Percentiles rank a stretch among this genome's conserved stretches.
Evolutionary conservation across 2,329 filamentous ascomycete genomes (phyloP).

Genomic region (Thielaviopsis punctulata): DNA sequence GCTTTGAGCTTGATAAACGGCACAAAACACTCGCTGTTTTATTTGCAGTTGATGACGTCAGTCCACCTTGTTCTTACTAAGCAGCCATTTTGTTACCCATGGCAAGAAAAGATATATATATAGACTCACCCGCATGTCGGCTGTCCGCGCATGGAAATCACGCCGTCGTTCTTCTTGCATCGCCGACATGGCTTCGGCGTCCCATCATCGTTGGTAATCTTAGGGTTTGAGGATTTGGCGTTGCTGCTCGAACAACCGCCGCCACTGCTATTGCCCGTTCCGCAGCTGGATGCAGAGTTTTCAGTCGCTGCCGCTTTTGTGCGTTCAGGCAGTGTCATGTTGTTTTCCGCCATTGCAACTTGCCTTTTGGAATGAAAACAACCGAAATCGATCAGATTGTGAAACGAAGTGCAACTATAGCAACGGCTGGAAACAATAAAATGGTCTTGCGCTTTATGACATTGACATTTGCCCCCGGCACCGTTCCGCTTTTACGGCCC

Average conservation of each 20-base stretch:
- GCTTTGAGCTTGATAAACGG: slow-evolving; percentile 64
- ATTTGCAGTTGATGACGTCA: background rate
- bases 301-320: background rate
- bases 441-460: background rate
- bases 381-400: background rate
- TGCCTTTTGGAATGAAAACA: background rate
- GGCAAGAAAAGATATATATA: background rate
- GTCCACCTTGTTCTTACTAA: slow-evolving; percentile 9
- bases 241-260: slow-evolving; percentile 2
- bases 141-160: slow-evolving; percentile 12
- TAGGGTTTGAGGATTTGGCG: background rate
- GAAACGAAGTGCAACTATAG: background rate
- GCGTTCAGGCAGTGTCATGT: background rate
- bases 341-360: slow-evolving; percentile 1
- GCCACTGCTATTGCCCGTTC: background rate
- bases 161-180: slow-evolving; percentile 9
- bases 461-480: background rate
- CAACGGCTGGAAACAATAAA: background rate
- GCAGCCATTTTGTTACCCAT: no score
- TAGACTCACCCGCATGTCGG: slow-evolving; percentile 16
- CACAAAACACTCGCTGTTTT: slow-evolving; percentile 48
- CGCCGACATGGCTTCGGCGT: slow-evolving; percentile 7
- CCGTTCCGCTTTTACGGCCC: background rate
- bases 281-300: background rate
- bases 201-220: slow-evolving; percentile 1